Evolutionary conservation across 352 stramenopile genomes (phyloP).

Genomic region (Pythium biforme): DNA sequence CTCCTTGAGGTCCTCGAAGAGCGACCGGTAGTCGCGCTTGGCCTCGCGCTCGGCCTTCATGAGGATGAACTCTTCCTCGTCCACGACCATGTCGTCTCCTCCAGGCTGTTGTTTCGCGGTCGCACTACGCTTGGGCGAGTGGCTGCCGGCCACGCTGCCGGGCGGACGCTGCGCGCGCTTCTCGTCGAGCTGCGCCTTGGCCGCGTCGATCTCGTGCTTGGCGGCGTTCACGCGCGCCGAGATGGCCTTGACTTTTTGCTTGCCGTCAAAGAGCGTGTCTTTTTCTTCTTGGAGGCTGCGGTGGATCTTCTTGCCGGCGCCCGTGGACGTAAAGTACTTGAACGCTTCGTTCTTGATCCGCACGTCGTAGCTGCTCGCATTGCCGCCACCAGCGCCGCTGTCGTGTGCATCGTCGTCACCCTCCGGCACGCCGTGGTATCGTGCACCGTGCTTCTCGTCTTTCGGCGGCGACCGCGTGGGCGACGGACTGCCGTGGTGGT

Average conservation of each 20-base stretch:
- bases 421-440: slow-evolving; percentile 29
- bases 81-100: slow-evolving; percentile 87
- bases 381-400: background rate
- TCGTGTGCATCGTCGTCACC: slow-evolving; percentile 18
- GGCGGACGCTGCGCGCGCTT: slow-evolving; percentile 43
- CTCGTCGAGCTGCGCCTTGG: slow-evolving; percentile 56
- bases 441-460: slow-evolving; percentile 10
- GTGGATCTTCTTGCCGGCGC: slow-evolving; percentile 58
- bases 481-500: slow-evolving; percentile 31
- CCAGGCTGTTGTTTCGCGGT: slow-evolving; percentile 16
- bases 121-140: no score
- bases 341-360: slow-evolving; percentile 70
- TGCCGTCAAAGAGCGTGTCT: slow-evolving; percentile 65
- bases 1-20: slow-evolving; percentile 88
- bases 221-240: slow-evolving; percentile 69
- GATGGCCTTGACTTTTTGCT: slow-evolving; percentile 72
- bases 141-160: background rate
- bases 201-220: slow-evolving; percentile 76
- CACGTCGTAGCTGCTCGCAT: slow-evolving; percentile 25
- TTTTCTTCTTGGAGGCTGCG: slow-evolving; percentile 70
- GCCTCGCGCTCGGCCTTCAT: slow-evolving; percentile 82
- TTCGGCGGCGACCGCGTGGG: slow-evolving; percentile 24
- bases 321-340: slow-evolving; percentile 55
- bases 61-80: slow-evolving; percentile 91
- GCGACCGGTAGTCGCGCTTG: slow-evolving; percentile 80